Evolutionary conservation across 306 rosid species (phyloP), one percentile per base, ranked within the genome.

Genomic region (Prinsepia uniflora): DNA sequence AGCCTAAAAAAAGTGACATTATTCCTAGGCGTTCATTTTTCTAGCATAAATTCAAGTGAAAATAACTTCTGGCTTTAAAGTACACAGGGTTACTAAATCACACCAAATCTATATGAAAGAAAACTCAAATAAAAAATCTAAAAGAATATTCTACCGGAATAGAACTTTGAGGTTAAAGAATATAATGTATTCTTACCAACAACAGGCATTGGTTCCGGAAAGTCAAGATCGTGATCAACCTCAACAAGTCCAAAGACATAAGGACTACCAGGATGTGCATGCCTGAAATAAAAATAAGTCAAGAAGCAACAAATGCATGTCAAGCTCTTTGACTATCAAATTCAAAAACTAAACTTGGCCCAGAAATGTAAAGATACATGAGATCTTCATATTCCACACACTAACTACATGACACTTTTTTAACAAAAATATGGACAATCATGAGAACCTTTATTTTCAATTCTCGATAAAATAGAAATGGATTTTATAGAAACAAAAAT

Each of bases 191-290:
- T 43, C 86, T 76, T 86, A 92, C 98, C 98, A 75, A 87, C 85
- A 19, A 93, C 94, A 69, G 98, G 98, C 97, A 93, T 93, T 57
- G 98, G 96, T 78, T 93, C 98, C 18, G 98, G 98, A 79, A 93
- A 93, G 84, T 93, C 92, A 54, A 93, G 91, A 81, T 93, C 97
- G 13, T 88, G 89, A 82, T 93, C 97, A 48, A 84, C 85, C 68
- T 89, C 97, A 67, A 83, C 97, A 81, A 93, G 97, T 67, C 98
- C 98, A 50, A 88, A 93, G 71, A 93, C 98, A 74, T 93, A 93
- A 14, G 98, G 98, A 77, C 84, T 93, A 68, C 98, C 98, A 34
- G 98, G 98, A 87, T 90, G 97, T 76, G 98, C 97, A 84, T 93
- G 98, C 89, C 98, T 93, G 84, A 52, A 69, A 78, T 60, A 54